phyloP scores from a whole-genome alignment of 2,329 filamentous ascomycete species.

The Claviceps sp. region DNA sequence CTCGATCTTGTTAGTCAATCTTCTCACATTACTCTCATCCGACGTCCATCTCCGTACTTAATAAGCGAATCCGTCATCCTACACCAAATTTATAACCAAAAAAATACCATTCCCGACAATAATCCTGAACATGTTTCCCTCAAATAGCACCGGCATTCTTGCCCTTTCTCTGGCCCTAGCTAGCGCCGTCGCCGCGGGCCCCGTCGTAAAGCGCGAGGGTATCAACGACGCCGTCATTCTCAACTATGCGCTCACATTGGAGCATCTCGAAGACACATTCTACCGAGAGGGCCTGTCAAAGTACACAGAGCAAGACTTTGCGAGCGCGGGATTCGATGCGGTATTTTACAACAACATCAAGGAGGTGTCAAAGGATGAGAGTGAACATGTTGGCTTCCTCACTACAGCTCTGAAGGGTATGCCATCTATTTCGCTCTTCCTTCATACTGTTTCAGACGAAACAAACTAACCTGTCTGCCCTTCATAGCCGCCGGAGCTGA shows the following conservation, averaged over 20 bases:
- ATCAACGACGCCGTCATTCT: conserved; percentile 21
- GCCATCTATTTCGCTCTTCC: not conserved
- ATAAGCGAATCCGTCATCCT: too few relatives aligned
- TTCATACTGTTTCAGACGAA: too few relatives aligned
- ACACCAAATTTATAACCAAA: too few relatives aligned
- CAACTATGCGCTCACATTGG: conserved; percentile 35
- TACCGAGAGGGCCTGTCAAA: conserved; percentile 46
- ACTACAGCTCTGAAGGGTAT: conserved; percentile 23
- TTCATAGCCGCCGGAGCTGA: conserved; percentile 23
- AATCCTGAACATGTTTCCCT: conserved; percentile 7
- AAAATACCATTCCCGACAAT: not conserved
- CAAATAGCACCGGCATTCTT: conserved; percentile 6
- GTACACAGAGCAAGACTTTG: conserved; percentile 40
- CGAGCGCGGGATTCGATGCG: conserved; percentile 33
- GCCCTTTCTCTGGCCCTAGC: conserved; percentile 7
- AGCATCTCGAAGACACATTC: conserved; percentile 48
- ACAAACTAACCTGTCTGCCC: too few relatives aligned
- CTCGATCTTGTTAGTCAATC: too few relatives aligned
- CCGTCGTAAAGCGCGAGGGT: conserved; percentile 7
- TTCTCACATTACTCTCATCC: too few relatives aligned
- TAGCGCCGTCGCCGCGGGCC: conserved; percentile 7
- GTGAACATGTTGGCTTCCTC: conserved; percentile 44
- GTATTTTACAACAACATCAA: conserved; percentile 44
- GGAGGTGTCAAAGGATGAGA: conserved; percentile 40
- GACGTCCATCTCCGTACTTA: too few relatives aligned